Percentiles rank a stretch among this genome's conserved stretches.
These are phyloP conservation scores for Zasmidium angulare DNA, from an alignment of 2,329 filamentous ascomycete genomes.

Conservation along the genomic window DNA sequence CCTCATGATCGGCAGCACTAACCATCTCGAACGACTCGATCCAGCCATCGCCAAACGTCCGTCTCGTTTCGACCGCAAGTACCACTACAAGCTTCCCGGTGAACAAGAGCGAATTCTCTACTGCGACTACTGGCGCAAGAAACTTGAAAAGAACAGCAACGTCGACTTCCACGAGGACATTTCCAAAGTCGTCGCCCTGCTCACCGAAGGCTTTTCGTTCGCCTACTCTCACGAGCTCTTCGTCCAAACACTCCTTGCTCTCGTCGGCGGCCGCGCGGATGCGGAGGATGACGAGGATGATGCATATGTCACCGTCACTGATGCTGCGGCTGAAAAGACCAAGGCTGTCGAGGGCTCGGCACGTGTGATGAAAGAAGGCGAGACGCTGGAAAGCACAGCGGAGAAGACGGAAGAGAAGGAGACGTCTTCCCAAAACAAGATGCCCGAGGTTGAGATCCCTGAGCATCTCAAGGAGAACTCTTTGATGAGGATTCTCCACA, in stretches of 20 bases:
- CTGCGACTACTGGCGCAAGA: conserved; percentile 63
- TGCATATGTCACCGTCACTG: conserved; percentile 11
- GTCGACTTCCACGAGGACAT: conserved; percentile 45
- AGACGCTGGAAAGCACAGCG: conserved; percentile 3
- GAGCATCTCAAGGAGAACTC: conserved; percentile 21
- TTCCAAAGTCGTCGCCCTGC: conserved; percentile 53
- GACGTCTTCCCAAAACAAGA: neutral
- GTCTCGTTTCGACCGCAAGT: conserved; percentile 66
- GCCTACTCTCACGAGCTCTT: conserved; percentile 70
- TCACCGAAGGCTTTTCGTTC: conserved; percentile 64
- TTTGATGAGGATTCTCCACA: conserved; percentile 23
- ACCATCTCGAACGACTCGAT: conserved; percentile 62
- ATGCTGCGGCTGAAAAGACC: conserved; percentile 14
- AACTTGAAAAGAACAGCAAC: conserved; percentile 49
- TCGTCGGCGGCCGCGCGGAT: conserved; percentile 37
- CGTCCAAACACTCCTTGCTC: conserved; percentile 60
- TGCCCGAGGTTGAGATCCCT: conserved; percentile 22
- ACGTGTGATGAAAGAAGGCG: conserved; percentile 8
- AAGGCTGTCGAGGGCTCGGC: conserved; percentile 11
- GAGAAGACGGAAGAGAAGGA: conserved; percentile 7
- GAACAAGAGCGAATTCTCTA: conserved; percentile 58
- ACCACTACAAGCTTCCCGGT: conserved; percentile 55
- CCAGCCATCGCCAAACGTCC: conserved; percentile 64
- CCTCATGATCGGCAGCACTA: conserved; percentile 53
- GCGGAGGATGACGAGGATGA: conserved; percentile 20